Evolutionary conservation across 129 eudicot species (phyloP), one percentile per base, ranked within the genome.

Genomic region (Kitagawia praeruptora): DNA sequence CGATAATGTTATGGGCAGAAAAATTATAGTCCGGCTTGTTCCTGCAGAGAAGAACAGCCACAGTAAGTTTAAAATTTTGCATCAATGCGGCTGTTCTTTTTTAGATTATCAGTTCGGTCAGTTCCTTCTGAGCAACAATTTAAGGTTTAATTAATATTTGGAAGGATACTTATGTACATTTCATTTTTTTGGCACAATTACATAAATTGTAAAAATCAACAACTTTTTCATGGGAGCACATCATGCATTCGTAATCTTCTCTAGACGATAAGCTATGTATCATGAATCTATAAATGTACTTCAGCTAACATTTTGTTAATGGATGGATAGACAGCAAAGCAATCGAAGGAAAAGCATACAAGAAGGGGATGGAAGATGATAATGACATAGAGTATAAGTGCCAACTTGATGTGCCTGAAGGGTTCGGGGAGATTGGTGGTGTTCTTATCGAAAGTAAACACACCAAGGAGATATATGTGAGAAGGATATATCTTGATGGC

Each of bases 341-440:
- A 21, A 2, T 54, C 3, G 12, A 23, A 21, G 64, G 27, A 8
- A 54, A 54, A 54, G 64, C 64, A 6, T 54, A 54, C 64, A 54
- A 23, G 64, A 7, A 54, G 23, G 64, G 64, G 64, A 54, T 54
- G 64, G 64, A 49, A 49, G 54, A 49, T 23, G 54, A 14, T 4
- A 49, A 49, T 49, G 54, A 49, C 21, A 46, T 46, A 10, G 80
- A 28, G 18, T 90, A 87, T 58, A 92, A 81, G 73, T 80, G 79
- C 0, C 31, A 75, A 0, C 82, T 90, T 54, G 79, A 77, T 16
- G 67, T 90, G 25, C 85, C 87, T 0, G 37, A 49, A 8, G 85
- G 76, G 15, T 93, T 93, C 77, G 98, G 98, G 25, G 85, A 83
- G 63, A 78, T 90, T 41, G 98, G 98, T 3, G 96, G 87, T 0